These are phyloP conservation scores for Candida dubliniensis DNA, from an alignment of 1,139 yeast genomes.

Conservation along the genomic window DNA sequence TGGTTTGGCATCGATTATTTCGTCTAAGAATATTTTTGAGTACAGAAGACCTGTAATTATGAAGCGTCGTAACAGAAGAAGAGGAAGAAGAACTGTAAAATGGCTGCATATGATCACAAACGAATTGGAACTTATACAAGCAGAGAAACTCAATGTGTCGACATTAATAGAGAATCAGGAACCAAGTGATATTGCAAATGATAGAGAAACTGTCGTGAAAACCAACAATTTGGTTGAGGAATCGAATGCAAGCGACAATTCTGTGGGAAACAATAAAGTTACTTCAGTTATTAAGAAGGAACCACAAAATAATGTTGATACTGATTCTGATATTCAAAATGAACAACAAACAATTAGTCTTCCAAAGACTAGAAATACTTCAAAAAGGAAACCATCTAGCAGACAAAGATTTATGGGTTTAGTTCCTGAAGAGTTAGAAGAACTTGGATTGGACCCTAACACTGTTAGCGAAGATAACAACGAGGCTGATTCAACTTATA, in stretches of 20 bases:
- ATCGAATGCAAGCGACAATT: no score
- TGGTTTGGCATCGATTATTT: neutral
- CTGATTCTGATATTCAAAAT: neutral
- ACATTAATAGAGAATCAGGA: neutral
- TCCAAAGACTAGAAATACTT: neutral
- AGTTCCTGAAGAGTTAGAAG: conserved; percentile 1
- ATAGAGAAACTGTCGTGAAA: neutral
- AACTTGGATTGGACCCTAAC: neutral
- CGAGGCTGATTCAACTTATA: neutral
- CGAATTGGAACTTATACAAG: neutral
- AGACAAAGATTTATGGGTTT: conserved; percentile 3
- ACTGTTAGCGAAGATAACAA: neutral
- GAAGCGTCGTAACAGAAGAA: conserved; percentile 3
- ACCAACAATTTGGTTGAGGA: neutral
- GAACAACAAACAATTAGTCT: neutral
- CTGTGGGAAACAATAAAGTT: no score
- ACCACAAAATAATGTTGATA: neutral
- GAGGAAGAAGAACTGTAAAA: neutral
- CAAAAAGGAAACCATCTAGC: neutral
- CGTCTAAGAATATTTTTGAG: neutral
- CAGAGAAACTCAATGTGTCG: neutral
- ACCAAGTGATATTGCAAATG: neutral
- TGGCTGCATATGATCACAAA: neutral
- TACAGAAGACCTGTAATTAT: conserved; percentile 2
- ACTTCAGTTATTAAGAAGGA: no score